Base-by-base conservation (phyloP, 1,284 basidiomycete species). In the Trichosporon faecale region DNA sequence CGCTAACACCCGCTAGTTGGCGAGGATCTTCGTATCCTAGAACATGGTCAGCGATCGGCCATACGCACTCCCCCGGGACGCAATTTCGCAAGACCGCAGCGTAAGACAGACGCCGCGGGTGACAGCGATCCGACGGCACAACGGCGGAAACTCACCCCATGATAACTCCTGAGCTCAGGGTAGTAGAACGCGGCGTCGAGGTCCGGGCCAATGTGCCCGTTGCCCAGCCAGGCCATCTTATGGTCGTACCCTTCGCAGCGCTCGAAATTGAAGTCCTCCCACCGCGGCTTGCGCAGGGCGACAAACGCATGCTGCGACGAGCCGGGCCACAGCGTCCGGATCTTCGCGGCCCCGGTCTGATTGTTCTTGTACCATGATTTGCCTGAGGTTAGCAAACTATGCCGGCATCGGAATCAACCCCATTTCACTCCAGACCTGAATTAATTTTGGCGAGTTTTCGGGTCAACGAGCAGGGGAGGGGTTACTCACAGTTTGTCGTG, bases 221-320 rank as follows among this genome's bases (percentile, higher is more conserved):
- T 57, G 2, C 71, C 71, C 21, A 72, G 71, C 71, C 71, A 72
- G 29, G 61, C 66, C 71, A 72, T 72, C 1, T 44, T 31, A 35
- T 69, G 57, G 21, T 52, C 31, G 68, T 68, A 72, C 11, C 55
- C 71, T 3, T 25, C n/a, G 16, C 8, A 35, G 64, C 66, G 64
- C 52, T 67, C 61, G 57, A 70, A 77, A 4, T 77, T 70, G 61
- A 68, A 81, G 67, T 81, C 80, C 68, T 82, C 80, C 77, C 77
- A 82, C 1, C 79, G 75, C 0, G 78, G 78, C 61, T 78, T n/a
- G 23, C 68, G 70, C 65, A 76, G 68, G 23, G 77, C 68, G 60
- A 76, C 68, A 33, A 78, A 70, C 33, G 69, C 61, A 27, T 75
- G 73, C 61, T 69, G 49, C 8, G 70, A 49, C 21, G 66, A 68